Evolutionary conservation across 179 eudicot species (phyloP).

Genomic region (Drosera spatulata): DNA sequence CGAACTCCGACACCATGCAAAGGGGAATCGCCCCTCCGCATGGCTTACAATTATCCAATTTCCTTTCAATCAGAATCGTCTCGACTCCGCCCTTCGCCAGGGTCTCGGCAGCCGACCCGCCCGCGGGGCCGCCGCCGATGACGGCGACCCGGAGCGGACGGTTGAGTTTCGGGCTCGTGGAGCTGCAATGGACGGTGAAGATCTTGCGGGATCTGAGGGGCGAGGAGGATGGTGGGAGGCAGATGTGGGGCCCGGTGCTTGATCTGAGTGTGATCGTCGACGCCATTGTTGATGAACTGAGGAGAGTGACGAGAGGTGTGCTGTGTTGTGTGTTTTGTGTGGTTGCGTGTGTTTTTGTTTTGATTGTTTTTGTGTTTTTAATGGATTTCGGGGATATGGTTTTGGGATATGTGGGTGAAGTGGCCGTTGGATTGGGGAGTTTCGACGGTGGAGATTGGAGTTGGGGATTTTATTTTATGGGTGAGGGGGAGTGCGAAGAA

Average conservation of each 20-base stretch:
- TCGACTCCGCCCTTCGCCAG: constrained; percentile 59
- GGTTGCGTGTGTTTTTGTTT: background rate
- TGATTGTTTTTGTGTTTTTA: background rate
- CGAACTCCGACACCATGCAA: constrained; percentile 73
- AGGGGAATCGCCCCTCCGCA: constrained; percentile 68
- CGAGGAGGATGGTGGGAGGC: constrained; percentile 6
- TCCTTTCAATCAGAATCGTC: constrained; percentile 46
- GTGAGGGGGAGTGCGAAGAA: no score
- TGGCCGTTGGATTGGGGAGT: constrained; percentile 37
- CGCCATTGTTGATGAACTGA: constrained; percentile 3
- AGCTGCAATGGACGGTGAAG: constrained; percentile 12
- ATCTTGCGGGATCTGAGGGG: constrained; percentile 2
- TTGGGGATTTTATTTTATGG: no score
- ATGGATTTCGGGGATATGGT: constrained; percentile 34
- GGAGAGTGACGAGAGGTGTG: background rate
- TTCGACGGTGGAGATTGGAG: constrained; percentile 37
- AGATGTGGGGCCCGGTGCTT: constrained; percentile 3
- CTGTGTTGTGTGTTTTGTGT: no score
- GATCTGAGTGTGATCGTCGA: constrained; percentile 19
- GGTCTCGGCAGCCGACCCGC: constrained; percentile 64
- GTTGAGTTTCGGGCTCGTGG: constrained; percentile 44
- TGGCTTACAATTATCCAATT: constrained; percentile 60
- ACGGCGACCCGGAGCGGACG: constrained; percentile 65
- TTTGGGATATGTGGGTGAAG: constrained; percentile 40
- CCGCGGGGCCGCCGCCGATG: constrained; percentile 67